Percentiles rank a stretch among this genome's conserved stretches.
Conservation (phyloP, 1,139 yeast species). For the Lodderomyces theae region DNA sequence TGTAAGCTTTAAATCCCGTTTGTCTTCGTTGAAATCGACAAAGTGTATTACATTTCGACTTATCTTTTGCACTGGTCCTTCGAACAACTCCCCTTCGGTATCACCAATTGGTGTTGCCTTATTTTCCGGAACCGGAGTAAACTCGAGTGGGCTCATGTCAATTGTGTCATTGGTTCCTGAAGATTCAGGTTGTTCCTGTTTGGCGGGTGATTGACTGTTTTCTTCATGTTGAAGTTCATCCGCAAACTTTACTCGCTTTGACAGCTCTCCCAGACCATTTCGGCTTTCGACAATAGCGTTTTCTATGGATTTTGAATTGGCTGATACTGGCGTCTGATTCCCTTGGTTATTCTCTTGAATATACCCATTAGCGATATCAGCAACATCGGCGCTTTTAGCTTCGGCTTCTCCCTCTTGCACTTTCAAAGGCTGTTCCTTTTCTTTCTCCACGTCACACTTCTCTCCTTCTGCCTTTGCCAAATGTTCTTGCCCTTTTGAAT, state of each 20-base stretch:
- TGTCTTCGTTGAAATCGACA: slow-evolving; percentile 42
- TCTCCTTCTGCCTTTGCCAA: background rate
- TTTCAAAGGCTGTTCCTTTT: background rate
- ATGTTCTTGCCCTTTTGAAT: background rate
- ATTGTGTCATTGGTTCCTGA: background rate
- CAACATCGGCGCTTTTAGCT: too few relatives aligned
- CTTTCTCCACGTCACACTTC: background rate
- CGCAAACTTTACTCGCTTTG: slow-evolving; percentile 30
- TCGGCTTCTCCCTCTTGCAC: slow-evolving; percentile 1
- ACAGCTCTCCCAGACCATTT: slow-evolving; percentile 8
- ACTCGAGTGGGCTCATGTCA: background rate
- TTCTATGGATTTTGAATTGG: background rate
- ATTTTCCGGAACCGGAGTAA: background rate
- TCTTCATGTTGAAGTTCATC: slow-evolving; percentile 18
- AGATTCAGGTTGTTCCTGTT: background rate
- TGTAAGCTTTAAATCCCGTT: slow-evolving; percentile 20
- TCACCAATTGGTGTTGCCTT: too few relatives aligned
- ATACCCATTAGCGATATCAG: too few relatives aligned
- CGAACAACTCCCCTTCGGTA: slow-evolving; percentile 34
- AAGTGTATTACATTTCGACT: slow-evolving; percentile 49
- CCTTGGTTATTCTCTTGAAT: too few relatives aligned
- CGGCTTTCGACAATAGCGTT: slow-evolving; percentile 4
- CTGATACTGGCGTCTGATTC: background rate
- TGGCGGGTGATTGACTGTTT: background rate
- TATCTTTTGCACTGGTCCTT: slow-evolving; percentile 66